Evolutionary conservation across 768 basidiomycete species (phyloP).

Genomic region (Collybia sordida): DNA sequence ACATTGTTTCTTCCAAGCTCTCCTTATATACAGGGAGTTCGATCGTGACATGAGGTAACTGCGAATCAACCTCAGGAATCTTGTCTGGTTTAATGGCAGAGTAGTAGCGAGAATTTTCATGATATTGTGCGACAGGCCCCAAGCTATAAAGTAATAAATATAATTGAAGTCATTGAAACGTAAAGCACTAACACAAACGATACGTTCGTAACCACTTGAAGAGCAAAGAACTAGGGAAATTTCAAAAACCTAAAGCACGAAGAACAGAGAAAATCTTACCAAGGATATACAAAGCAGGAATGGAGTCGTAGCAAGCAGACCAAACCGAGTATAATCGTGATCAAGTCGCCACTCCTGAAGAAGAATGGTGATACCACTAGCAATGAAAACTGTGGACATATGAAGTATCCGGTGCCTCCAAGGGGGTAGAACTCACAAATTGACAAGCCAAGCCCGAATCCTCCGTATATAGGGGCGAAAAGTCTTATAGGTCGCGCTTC

Average conservation of each 20-base stretch:
- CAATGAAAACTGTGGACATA: conserved; percentile 58
- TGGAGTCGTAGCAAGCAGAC: conserved; percentile 62
- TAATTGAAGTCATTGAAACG: not conserved
- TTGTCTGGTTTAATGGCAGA: conserved; percentile 64
- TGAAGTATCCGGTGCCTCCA: conserved; percentile 2
- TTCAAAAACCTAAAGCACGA: not conserved
- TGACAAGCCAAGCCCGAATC: conserved; percentile 65
- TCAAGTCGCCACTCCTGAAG: conserved; percentile 73
- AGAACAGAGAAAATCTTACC: conserved; percentile 37
- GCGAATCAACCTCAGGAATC: conserved; percentile 61
- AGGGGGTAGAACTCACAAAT: conserved; percentile 48
- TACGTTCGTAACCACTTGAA: conserved; percentile 65
- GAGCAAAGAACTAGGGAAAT: conserved; percentile 64
- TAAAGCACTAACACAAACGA: conserved; percentile 54
- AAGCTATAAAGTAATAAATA: conserved; percentile 37
- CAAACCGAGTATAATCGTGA: conserved; percentile 59
- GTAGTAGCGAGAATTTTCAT: conserved; percentile 84
- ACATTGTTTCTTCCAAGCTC: conserved; percentile 81
- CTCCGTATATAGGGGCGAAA: conserved; percentile 72
- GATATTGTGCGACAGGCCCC: conserved; percentile 83
- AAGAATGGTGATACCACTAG: conserved; percentile 55
- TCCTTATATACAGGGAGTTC: conserved; percentile 92
- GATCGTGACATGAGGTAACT: conserved; percentile 73
- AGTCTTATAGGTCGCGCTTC: conserved; percentile 51
- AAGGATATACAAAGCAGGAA: conserved; percentile 76